Base-by-base conservation (phyloP, 129 eudicot genomes). In the Helianthus tuberosus region DNA sequence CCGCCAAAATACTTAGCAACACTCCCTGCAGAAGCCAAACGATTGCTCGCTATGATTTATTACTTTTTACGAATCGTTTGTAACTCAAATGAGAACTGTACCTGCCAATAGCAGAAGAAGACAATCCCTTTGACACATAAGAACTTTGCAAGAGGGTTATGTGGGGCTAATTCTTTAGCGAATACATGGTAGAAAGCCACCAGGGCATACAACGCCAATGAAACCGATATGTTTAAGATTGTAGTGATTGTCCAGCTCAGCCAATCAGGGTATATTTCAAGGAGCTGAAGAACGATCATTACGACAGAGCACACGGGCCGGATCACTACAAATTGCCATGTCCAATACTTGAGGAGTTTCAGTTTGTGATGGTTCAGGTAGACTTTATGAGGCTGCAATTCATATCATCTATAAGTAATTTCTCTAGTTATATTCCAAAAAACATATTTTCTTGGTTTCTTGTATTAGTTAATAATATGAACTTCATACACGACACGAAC, bases 51-150 rank as follows among this genome's bases (percentile, higher is more conserved):
- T 43, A 43, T 43, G 10, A 43, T 6, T 5, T 10, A 38, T 60
- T 6, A 32, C 3, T 6, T 11, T 3, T 36, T 32, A 52, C 9
- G 0, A 16, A 11, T 8, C 20, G 47, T 43, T 43, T 43, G 47
- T 49, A 49, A 49, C 6, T 49, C 54, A 11, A 9, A 49, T 49
- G 5, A 32, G 8, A 27, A 68, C 14, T 15, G 43, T 81, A 86
- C 88, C 94, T 88, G 92, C 91, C 88, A 84, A 75, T 84, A 91
- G 67, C 88, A 87, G 70, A 90, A 90, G 84, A 90, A 90, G 64
- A 87, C 96, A 15, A 87, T 83, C 66, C 93, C 96, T 83, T 54
- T 54, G 11, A 54, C 29, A 6, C 61, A 54, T 6, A 86, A 62
- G 69, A 88, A 91, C 87, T 91, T 88, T 55, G 95, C 86, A 9